These are phyloP conservation scores for Colletotrichum trifolii DNA, from an alignment of 2,329 filamentous ascomycete genomes.

Conservation along the genomic window DNA sequence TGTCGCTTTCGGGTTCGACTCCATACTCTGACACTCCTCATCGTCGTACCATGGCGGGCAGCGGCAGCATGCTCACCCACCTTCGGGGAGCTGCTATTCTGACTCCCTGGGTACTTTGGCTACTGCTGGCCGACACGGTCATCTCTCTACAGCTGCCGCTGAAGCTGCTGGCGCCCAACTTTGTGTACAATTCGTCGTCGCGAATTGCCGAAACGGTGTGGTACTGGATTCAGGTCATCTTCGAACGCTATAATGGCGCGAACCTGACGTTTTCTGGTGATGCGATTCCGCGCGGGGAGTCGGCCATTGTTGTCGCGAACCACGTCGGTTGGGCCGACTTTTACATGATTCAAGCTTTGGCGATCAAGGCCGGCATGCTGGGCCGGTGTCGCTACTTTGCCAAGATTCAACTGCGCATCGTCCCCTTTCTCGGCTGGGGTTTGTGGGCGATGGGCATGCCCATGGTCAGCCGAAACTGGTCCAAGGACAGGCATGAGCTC, in stretches of 20 bases:
- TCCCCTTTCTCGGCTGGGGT: conserved; percentile 72
- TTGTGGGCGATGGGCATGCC: conserved; percentile 75
- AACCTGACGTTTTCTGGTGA: conserved; percentile 65
- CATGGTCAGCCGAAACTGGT: conserved; percentile 70
- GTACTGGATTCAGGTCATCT: conserved; percentile 68
- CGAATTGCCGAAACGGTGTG: conserved; percentile 64
- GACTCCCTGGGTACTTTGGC: conserved; percentile 63
- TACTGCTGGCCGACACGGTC: conserved; percentile 62
- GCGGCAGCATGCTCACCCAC: conserved; percentile 44
- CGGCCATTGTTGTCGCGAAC: conserved; percentile 69
- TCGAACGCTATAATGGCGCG: conserved; percentile 64
- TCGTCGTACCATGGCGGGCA: conserved; percentile 28
- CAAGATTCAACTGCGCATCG: conserved; percentile 67
- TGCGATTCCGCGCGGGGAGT: conserved; percentile 62
- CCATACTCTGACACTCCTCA: neutral
- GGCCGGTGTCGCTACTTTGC: conserved; percentile 71
- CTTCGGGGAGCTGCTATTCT: conserved; percentile 57
- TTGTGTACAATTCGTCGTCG: conserved; percentile 66
- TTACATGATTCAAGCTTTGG: conserved; percentile 71
- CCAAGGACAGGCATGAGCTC: conserved; percentile 65
- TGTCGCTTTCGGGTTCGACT: conserved; percentile 23
- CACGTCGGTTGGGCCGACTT: conserved; percentile 73
- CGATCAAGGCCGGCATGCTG: conserved; percentile 66
- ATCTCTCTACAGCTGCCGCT: conserved; percentile 61
- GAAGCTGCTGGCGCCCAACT: conserved; percentile 58